phyloP scores from a whole-genome alignment of 305 asterid genomes.

The Fraxinus paxiana region DNA sequence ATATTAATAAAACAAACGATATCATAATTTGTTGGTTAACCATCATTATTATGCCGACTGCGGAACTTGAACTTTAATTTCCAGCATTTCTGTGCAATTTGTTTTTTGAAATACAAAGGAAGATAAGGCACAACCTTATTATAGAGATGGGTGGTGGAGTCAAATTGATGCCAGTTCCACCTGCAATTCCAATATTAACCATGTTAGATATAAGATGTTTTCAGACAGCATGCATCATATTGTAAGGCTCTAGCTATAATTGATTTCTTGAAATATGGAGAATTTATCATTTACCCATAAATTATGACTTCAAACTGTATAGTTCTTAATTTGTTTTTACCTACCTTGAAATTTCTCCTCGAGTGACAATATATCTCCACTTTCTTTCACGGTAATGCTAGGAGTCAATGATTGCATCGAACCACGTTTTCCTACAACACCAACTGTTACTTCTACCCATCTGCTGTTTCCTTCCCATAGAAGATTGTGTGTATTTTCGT shows the following conservation, averaged over 20 bases:
- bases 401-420: conserved; percentile 79
- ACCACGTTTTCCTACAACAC: conserved; percentile 71
- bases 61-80: neutral
- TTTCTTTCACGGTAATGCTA: conserved; percentile 84
- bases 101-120: neutral
- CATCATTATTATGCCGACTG: neutral
- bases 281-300: neutral
- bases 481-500: conserved; percentile 43
- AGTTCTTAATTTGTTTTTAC: neutral
- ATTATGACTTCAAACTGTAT: neutral
- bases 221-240: neutral
- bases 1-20: neutral
- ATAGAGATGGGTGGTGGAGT: conserved; percentile 87
- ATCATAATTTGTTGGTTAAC: neutral
- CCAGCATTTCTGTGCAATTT: neutral
- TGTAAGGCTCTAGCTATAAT: neutral
- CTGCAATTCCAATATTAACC: conserved; percentile 36
- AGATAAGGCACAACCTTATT: conserved; percentile 45
- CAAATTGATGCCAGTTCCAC: conserved; percentile 90
- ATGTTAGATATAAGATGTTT: conserved; percentile 19
- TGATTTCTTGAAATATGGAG: neutral
- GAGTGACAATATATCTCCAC: conserved; percentile 81
- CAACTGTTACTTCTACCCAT: conserved; percentile 94
- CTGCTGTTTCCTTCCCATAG: conserved; percentile 79
- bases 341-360: conserved; percentile 94